phyloP scores from a whole-genome alignment of 208 protist species.

The Trichomonas vaginalis region DNA sequence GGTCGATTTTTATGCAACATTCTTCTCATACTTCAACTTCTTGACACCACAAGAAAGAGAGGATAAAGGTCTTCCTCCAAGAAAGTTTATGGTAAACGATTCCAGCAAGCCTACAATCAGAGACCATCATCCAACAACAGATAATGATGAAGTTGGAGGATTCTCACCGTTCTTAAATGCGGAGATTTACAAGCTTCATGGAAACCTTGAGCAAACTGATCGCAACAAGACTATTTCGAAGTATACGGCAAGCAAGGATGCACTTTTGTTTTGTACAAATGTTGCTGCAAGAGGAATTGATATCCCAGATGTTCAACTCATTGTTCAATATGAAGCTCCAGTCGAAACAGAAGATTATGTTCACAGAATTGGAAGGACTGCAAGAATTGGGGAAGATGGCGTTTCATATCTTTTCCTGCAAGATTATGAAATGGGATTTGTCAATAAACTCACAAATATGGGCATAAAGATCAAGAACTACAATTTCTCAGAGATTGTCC shows the following conservation, averaged over 20 bases:
- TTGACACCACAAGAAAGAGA: neutral
- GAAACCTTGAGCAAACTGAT: conserved; percentile 74
- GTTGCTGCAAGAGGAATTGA: conserved; percentile 55
- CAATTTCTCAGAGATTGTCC: neutral
- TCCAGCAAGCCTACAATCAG: neutral
- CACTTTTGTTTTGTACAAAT: conserved; percentile 79
- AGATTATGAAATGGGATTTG: neutral
- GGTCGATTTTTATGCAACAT: neutral
- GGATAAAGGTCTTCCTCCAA: neutral
- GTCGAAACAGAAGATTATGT: conserved; percentile 76
- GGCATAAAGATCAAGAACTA: neutral
- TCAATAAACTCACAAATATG: neutral
- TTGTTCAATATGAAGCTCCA: conserved; percentile 89
- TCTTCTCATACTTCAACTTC: neutral
- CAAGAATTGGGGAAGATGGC: conserved; percentile 2
- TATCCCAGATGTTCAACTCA: conserved; percentile 76
- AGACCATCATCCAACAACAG: neutral
- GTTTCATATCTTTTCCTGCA: neutral
- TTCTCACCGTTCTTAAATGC: neutral
- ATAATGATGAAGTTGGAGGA: conserved; percentile 12
- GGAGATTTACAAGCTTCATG: conserved; percentile 68
- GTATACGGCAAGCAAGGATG: conserved; percentile 58
- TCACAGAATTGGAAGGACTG: conserved; percentile 48
- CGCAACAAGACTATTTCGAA: conserved; percentile 61
- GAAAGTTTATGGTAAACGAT: neutral